These are phyloP conservation scores for Kodamaea ohmeri DNA, from an alignment of 1,139 yeast genomes.

Conservation along the genomic window DNA sequence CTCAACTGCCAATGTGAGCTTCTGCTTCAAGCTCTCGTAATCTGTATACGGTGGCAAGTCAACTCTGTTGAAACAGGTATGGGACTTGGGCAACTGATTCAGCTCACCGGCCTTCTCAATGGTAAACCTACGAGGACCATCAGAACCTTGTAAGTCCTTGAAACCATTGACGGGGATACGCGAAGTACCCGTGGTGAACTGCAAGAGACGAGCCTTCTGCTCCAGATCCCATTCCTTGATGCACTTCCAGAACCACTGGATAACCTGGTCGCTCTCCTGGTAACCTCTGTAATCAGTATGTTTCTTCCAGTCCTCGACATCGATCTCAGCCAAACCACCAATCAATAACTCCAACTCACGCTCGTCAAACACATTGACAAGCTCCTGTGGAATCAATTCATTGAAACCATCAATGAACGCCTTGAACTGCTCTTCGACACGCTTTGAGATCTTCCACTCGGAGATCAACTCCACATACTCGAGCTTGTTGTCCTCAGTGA, in stretches of 20 bases:
- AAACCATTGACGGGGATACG: conserved; percentile 98
- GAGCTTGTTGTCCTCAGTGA: conserved; percentile 88
- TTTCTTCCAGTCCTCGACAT: conserved; percentile 97
- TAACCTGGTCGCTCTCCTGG: conserved; percentile 92
- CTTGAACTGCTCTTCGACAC: conserved; percentile 93
- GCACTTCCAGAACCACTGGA: conserved; percentile 98
- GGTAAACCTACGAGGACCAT: conserved; percentile 97
- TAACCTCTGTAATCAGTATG: conserved; percentile 98
- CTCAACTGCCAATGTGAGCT: conserved; percentile 83
- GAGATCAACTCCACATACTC: conserved; percentile 94
- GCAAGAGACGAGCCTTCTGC: conserved; percentile 91
- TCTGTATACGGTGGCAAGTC: conserved; percentile 83
- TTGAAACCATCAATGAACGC: conserved; percentile 97
- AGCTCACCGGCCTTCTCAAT: conserved; percentile 97
- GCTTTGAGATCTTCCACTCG: conserved; percentile 91
- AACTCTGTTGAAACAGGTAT: conserved; percentile 91
- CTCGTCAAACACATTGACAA: conserved; percentile 95
- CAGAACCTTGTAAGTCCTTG: conserved; percentile 96
- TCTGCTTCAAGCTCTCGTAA: conserved; percentile 73
- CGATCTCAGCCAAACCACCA: conserved; percentile 98
- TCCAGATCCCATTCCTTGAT: conserved; percentile 93
- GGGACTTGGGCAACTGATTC: conserved; percentile 92
- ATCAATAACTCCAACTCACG: conserved; percentile 92
- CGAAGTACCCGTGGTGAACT: conserved; percentile 97
- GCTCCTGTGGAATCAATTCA: conserved; percentile 94